phyloP scores from a whole-genome alignment of 176 grass and related monocot genomes.

The Aegilops bicornis region DNA sequence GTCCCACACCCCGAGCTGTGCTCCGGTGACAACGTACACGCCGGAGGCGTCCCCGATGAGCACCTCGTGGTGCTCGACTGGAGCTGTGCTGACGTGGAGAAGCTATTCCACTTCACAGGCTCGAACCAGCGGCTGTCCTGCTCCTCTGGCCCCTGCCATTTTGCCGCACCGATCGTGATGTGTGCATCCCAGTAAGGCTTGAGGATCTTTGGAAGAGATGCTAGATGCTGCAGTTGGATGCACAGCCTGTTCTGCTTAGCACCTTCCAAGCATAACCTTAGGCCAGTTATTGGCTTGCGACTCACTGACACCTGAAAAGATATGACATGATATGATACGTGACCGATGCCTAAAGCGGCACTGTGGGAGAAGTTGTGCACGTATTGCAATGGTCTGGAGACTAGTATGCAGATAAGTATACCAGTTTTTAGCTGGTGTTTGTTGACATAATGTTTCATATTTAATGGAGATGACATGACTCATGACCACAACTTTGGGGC shows the following conservation, averaged over 20 bases:
- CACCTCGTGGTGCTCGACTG: slow-evolving; percentile 47
- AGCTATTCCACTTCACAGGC: slow-evolving; percentile 69
- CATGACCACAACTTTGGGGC: background rate
- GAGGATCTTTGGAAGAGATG: slow-evolving; percentile 67
- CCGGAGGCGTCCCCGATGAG: slow-evolving; percentile 36
- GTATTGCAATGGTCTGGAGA: background rate
- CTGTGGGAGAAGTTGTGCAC: slow-evolving; percentile 11
- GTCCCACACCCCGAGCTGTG: slow-evolving; percentile 74
- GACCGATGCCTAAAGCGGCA: background rate
- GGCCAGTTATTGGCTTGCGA: slow-evolving; percentile 64
- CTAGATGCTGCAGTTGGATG: slow-evolving; percentile 60
- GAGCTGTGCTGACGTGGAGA: slow-evolving; percentile 65
- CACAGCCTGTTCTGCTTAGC: slow-evolving; percentile 55
- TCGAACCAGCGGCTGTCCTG: slow-evolving; percentile 78
- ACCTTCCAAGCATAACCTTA: slow-evolving; percentile 60
- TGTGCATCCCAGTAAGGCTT: slow-evolving; percentile 58
- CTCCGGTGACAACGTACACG: slow-evolving; percentile 56
- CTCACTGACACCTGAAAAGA: slow-evolving; percentile 59
- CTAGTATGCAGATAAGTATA: background rate
- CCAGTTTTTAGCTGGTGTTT: background rate
- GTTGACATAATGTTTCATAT: background rate
- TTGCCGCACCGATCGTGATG: slow-evolving; percentile 58
- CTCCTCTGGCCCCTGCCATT: slow-evolving; percentile 68
- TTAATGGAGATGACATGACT: background rate
- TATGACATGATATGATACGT: background rate